Base-by-base conservation (phyloP, 352 stramenopile genomes). In the Pythium monospermum region DNA sequence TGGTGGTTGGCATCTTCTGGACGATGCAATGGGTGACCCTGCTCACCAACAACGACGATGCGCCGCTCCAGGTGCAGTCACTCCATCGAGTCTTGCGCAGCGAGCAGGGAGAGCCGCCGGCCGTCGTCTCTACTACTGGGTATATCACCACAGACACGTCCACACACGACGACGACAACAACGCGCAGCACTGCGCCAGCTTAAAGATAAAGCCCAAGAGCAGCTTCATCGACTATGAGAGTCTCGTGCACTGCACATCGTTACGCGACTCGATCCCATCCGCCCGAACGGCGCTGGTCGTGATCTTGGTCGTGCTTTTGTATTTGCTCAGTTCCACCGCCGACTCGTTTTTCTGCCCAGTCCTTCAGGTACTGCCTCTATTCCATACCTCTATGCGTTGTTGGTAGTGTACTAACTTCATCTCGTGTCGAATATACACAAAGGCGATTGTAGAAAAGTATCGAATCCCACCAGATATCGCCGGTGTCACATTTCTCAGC, bases 241-340 rank as follows among this genome's bases (percentile, higher is more conserved):
- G 72, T 22, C 33, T 86, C 35, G 77, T 82, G 25, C 53, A 79
- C 53, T 91, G 80, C 63, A 68, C 61, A 12, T 7, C 60, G 41
- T 61, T 91, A 36, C 49, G 69, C 33, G 42, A 67, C 22, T 86
- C 77, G 6, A 61, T 68, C 0, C 53, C 54, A 3, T 32, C 75
- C 4, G 73, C 67, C 13, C 71, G 69, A 7, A 57, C 62, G 6
- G 32, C 64, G 26, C 64, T 91, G 6, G 61, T 87, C 15, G 27
- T 75, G 31, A 53, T 75, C 37, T 66, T 91, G 15, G 50, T 79
- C 7, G 38, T 87, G 44, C 61, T 92, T 43, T 55, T 92, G 11
- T 92, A 90, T 47, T 57, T 92, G 28, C 62, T 90, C 23, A 90
- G 78, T 61, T 90, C 81, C 23, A 92, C 81, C 3, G 81, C 81